Base-by-base conservation (phyloP, 345 rosid genomes). In the Bruguiera sexangula region DNA sequence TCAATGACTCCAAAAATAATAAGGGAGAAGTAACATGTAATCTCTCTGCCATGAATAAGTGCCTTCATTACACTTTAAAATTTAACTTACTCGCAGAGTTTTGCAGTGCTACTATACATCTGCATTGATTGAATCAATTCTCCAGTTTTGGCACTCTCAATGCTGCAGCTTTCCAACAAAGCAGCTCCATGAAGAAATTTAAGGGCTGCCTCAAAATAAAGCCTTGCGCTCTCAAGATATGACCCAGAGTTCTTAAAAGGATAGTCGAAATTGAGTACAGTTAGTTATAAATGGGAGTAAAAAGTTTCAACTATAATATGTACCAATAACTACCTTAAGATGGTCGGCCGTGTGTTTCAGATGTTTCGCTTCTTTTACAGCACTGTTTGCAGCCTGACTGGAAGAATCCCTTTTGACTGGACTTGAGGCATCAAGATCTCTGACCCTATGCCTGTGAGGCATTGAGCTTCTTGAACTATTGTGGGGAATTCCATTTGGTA, bases 111-210 rank as follows among this genome's bases (percentile, higher is more conserved):
- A 21, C 29, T 18, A 56, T 71, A 63, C 36, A 62, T 36, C 54
- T 71, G 53, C 22, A 60, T 34, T 10, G 61, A 24, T 24, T 54
- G 58, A 54, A 29, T 53, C 63, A 71, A 54, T 39, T 71, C 68
- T 43, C 62, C 46, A 31, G n/a, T n/a, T 39, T 54, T 71, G 62
- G 55, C 62, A 39, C 5, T 63, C 52, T 63, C 57, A 11, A 21
- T 20, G 30, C 56, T 26, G 27, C 53, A 18, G 55, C 61, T 29
- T n/a, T 63, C 66, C 6, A 32, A 37, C 34, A 48, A 51, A 27
- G 74, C 52, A 16, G 68, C 74, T 26, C 74, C 74, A 39, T 71
- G 74, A 37, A 71, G 68, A 54, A 71, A 71, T 57, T 71, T 63
- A 27, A 71, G 26, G 26, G 74, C 74, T 26, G 68, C 74, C 54